Evolutionary conservation across 2,329 filamentous ascomycete genomes (phyloP), one percentile per base, ranked within the genome.

Genomic region (Pseudonectria buxi): DNA sequence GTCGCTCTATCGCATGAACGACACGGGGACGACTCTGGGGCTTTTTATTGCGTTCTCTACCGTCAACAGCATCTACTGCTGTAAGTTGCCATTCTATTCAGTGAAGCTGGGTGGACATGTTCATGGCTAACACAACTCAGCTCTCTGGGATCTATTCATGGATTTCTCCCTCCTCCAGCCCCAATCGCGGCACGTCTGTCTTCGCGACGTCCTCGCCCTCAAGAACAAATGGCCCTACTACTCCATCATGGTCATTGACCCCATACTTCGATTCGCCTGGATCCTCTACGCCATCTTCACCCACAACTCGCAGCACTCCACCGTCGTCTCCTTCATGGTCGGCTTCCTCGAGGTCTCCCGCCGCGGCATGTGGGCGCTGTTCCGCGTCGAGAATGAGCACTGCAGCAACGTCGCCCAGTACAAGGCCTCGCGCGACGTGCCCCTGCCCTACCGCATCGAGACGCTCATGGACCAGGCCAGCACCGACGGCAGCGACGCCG

Each of bases 331-430:
- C 2, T 96, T 96, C 60, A 48, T 84, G 22, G 77, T 95, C 12
- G 73, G 76, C 2, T 65, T 95, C 3, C 76, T 81, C 7, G 92
- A 98, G 58, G 78, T 94, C 14, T 71, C 76, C n/a, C 78, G 92
- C 24, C 71, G 92, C 56, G 89, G 87, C 42, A 78, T 95, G 55
- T 98, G 92, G 92, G 81, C 83, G 1, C 69, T 96, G 4, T 84
- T 98, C 58, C 86, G 92, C 27, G 89, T 98, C 16, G 92, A 98
- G 61, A 98, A 98, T 59, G 92, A 98, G 53, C 92, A 98, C 63
- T 95, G 88, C 62, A 81, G 83, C 36, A 95, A 95, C 50, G 90
- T 98, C 3, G 76, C 80, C 13, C 80, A 86, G 47, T 94, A 94
- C 71, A 88, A 94, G 45, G 92, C 92, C 4, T 87, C 82, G 3